phyloP scores from a whole-genome alignment of 805 yeast genomes.

The Candida oleophila region DNA sequence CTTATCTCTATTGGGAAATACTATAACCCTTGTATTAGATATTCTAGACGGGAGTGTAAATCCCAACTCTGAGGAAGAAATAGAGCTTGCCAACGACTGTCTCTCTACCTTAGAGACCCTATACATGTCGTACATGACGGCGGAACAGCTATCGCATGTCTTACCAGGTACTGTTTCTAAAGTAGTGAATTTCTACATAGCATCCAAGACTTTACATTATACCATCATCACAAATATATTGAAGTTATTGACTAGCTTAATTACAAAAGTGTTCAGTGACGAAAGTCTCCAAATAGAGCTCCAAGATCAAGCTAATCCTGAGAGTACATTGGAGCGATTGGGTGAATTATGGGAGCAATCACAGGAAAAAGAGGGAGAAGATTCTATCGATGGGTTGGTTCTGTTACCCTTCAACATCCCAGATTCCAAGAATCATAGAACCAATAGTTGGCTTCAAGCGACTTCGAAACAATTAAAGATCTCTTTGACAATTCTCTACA shows the following conservation, averaged over 20 bases:
- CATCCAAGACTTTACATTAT: slow-evolving; percentile 21
- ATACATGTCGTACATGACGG: slow-evolving; percentile 16
- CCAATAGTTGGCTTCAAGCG: slow-evolving; percentile 35
- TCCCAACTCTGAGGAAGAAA: slow-evolving; percentile 17
- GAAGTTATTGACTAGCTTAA: slow-evolving; percentile 18
- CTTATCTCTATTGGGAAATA: slow-evolving; percentile 28
- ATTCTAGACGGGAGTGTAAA: slow-evolving; percentile 8
- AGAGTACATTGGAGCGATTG: slow-evolving; percentile 9
- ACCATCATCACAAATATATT: slow-evolving; percentile 19
- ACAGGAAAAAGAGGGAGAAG: background rate
- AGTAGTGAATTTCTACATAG: slow-evolving; percentile 25
- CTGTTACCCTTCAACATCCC: slow-evolving; percentile 5
- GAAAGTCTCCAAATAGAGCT: slow-evolving; percentile 10
- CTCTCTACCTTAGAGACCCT: slow-evolving; percentile 14
- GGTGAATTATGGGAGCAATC: slow-evolving; percentile 14
- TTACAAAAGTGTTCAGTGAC: slow-evolving; percentile 33
- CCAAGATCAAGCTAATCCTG: background rate
- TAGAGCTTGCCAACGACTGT: slow-evolving; percentile 8
- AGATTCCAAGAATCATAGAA: slow-evolving; percentile 12
- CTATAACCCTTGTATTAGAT: slow-evolving; percentile 24
- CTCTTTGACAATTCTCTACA: slow-evolving; percentile 31
- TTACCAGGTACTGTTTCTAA: slow-evolving; percentile 41
- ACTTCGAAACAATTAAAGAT: slow-evolving; percentile 38
- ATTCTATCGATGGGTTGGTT: background rate
- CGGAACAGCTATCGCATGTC: slow-evolving; percentile 35